Base-by-base conservation (phyloP, 1,284 basidiomycete species). In the Heterobasidion irregulare region DNA sequence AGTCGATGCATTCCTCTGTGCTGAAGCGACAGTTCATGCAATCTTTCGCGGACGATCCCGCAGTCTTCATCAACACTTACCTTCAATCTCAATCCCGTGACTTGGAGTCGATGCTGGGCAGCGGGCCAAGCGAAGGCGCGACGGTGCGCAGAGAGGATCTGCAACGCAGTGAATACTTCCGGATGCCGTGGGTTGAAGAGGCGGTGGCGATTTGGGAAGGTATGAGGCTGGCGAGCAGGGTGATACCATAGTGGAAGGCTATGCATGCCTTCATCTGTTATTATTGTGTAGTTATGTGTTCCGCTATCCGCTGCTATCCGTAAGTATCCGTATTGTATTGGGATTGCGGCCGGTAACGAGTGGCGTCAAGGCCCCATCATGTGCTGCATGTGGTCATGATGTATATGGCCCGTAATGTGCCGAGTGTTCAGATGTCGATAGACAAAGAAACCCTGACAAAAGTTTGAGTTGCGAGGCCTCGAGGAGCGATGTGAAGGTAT, bases 61-160 rank as follows among this genome's bases (percentile, higher is more conserved):
- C 83, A 1, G 77, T 76, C 36, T 97, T 98, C 66, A 87, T 97
- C 56, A 84, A 93, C 62, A 89, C 83, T 3, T 98, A 92, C 91
- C 72, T 98, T 38, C 88, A 89, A 56, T 93, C 89, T 2, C 96
- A 98, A 68, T 89, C 93, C 35, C 79, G 92, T 16, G 94, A 97
- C 68, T 71, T 99, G 45, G 93, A 96, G 69, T 85, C 81, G 56
- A 80, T 97, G 57, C 76, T 98, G n/a, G 92, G 90, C 44, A 91
- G 86, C 68, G 93, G 93, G 2, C 83, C 88, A 2, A 84, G 83
- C 26, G 86, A 92, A 65, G 92, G 92, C 35, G 78, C 85, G 58
- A 86, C 85, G 0, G 79, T 94, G 10, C 75, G 89, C 16, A 89
- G 91, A 56, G 94, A 97, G 63, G 94, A 97, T 68, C 72, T 97